A percentile compares a stretch with the other conserved stretches of the same genome.
Conservation (phyloP, 768 basidiomycete genomes). For the Leccinum broughii region DNA sequence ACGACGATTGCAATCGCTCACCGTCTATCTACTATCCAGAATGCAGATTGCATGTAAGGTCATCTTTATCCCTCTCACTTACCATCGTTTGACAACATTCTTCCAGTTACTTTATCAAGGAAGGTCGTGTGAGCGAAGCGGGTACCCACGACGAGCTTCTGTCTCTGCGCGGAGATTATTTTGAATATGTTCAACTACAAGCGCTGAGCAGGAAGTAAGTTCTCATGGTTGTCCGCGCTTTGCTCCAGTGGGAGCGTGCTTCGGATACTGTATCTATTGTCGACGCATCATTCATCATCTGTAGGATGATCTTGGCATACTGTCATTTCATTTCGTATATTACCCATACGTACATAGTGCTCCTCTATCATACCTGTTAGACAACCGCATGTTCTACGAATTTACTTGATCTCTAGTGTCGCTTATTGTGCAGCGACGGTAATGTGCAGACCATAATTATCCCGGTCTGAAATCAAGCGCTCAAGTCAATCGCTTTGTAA, state of each 20-base stretch:
- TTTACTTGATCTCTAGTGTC: neutral
- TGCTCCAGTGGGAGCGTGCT: neutral
- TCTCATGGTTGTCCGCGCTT: neutral
- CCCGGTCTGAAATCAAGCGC: too few relatives aligned
- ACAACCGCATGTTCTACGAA: neutral
- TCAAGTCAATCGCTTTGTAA: too few relatives aligned
- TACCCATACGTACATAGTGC: neutral
- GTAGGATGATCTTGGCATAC: neutral
- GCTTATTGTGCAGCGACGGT: too few relatives aligned
- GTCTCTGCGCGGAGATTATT: conserved; percentile 65
- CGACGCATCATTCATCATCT: neutral
- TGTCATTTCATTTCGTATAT: neutral
- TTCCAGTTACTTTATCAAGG: conserved; percentile 82
- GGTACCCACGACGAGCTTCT: conserved; percentile 88
- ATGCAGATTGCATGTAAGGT: conserved; percentile 81
- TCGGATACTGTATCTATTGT: neutral
- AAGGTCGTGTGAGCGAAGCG: conserved; percentile 57
- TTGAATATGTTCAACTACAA: conserved; percentile 87
- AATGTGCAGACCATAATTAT: too few relatives aligned
- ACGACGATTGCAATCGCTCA: conserved; percentile 98
- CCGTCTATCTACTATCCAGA: conserved; percentile 89
- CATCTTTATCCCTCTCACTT: neutral
- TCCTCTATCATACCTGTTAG: neutral
- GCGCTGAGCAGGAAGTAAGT: conserved; percentile 50
- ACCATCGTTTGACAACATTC: conserved; percentile 23